Evolutionary conservation across 2,329 filamentous ascomycete species (phyloP).

Genomic region (Pseudofabraea citricarpa): DNA sequence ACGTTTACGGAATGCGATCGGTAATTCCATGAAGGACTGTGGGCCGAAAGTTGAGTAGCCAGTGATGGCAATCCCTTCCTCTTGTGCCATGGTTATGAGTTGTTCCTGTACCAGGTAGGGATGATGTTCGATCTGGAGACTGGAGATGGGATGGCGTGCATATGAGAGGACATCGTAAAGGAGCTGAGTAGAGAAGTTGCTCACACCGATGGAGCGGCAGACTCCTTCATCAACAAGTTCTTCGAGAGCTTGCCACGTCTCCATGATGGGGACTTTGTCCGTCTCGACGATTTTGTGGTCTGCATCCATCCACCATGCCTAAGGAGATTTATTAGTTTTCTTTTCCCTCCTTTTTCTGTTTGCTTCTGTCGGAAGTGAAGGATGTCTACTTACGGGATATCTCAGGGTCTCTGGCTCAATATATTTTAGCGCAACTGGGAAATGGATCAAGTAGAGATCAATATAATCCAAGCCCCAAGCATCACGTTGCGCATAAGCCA

Average conservation of each 20-base stretch:
- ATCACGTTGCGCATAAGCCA: slow-evolving; percentile 53
- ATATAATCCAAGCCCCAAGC: slow-evolving; percentile 44
- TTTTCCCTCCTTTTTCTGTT: neutral
- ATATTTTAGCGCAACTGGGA: slow-evolving; percentile 62
- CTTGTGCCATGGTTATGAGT: slow-evolving; percentile 56
- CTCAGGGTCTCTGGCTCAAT: slow-evolving; percentile 44
- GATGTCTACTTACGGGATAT: slow-evolving; percentile 20
- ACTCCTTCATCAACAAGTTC: slow-evolving; percentile 62
- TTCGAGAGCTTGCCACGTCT: slow-evolving; percentile 80
- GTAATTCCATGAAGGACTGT: slow-evolving; percentile 68
- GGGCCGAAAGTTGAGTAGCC: slow-evolving; percentile 68
- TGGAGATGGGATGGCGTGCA: slow-evolving; percentile 65
- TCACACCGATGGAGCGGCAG: slow-evolving; percentile 68
- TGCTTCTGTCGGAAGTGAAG: slow-evolving; percentile 14
- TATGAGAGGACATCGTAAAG: slow-evolving; percentile 71
- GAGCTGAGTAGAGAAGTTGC: slow-evolving; percentile 74
- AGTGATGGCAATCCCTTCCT: slow-evolving; percentile 53
- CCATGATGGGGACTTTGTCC: slow-evolving; percentile 65
- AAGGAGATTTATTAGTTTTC: slow-evolving; percentile 9
- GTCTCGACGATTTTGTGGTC: slow-evolving; percentile 55
- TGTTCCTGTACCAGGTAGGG: slow-evolving; percentile 73
- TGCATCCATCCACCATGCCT: slow-evolving; percentile 52
- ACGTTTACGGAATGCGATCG: slow-evolving; percentile 48
- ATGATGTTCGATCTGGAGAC: slow-evolving; percentile 86
- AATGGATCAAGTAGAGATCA: slow-evolving; percentile 49